These are phyloP conservation scores for Sarocladium strictum DNA, from an alignment of 2,329 filamentous ascomycete genomes.

Conservation along the genomic window DNA sequence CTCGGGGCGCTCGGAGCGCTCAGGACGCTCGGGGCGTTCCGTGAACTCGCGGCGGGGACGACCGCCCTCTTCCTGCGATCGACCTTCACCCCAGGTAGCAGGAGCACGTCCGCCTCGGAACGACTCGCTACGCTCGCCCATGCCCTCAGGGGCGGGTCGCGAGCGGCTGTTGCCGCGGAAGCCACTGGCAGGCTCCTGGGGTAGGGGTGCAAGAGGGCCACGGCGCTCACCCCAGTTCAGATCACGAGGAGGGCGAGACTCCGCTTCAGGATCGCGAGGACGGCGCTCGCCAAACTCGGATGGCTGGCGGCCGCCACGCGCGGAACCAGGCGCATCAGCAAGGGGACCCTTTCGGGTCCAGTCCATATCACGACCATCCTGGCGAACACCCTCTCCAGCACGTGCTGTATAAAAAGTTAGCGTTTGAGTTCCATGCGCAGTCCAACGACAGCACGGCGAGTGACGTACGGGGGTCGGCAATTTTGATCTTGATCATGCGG, in stretches of 20 bases:
- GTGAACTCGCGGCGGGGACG: constrained; percentile 71
- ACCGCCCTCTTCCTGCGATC: constrained; percentile 35
- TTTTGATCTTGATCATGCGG: constrained; percentile 84
- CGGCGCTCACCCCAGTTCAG: constrained; percentile 85
- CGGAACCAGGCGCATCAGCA: constrained; percentile 53
- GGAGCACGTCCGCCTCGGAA: constrained; percentile 60
- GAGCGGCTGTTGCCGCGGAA: constrained; percentile 49
- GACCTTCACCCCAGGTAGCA: constrained; percentile 69
- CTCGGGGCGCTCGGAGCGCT: constrained; percentile 55
- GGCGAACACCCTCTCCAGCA: constrained; percentile 55
- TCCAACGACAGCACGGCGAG: not conserved
- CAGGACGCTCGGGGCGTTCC: constrained; percentile 66
- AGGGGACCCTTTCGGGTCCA: constrained; percentile 93
- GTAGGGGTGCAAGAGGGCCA: constrained; percentile 75
- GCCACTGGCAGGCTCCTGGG: constrained; percentile 31
- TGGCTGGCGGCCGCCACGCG: constrained; percentile 36
- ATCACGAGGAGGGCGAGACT: constrained; percentile 61
- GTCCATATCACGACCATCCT: constrained; percentile 74
- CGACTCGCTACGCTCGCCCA: constrained; percentile 53
- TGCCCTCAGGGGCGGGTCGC: constrained; percentile 38
- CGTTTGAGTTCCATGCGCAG: not conserved
- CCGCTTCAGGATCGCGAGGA: constrained; percentile 54
- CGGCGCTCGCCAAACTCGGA: constrained; percentile 56
- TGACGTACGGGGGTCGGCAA: constrained; percentile 90
- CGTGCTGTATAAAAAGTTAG: constrained; percentile 62